Evolutionary conservation across 441 rosid species (phyloP), one percentile per base, ranked within the genome.

Genomic region (Viola pubescens): DNA sequence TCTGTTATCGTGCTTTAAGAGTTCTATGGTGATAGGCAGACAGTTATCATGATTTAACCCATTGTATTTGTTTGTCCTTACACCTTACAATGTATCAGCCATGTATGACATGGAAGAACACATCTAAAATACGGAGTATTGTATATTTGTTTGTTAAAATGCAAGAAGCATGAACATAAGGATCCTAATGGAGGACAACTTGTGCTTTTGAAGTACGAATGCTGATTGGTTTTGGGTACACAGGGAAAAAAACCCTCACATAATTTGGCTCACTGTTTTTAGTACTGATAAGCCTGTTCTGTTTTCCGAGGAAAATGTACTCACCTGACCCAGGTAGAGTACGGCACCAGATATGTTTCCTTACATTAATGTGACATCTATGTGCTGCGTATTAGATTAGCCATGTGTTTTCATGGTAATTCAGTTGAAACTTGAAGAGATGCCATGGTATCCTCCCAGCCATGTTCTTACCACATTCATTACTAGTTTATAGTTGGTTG

Each of bases 301-400:
- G 34, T 26, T 26, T 26, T 26, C 26, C 26, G 26, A 19, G 26
- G 26, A 19, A 19, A 19, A 19, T 19, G 26, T 19, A 19, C 26
- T 19, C 34, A 2, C 34, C 34, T 26, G 34, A 26, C 34, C 34
- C 34, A 26, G 34, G 34, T 26, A 26, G 34, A 26, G 34, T 26
- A 26, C 3, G 1, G 34, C 34, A 26, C 34, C 34, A 26, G 2
- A 26, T 2, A 26, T 26, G 34, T 26, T 26, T 26, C 34, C 34
- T 26, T 26, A 26, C 34, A 26, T 26, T 26, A 26, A 26, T 26
- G 34, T 26, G 34, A 26, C 9, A 16, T 5, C 11, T 51, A 38
- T 4, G 34, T 51, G 10, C 54, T n/a, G 52, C 52, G 34, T 51
- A 5, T 51, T 51, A 51, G 54, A 14, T 51, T 51, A 50, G 54